phyloP scores from a whole-genome alignment of 1,284 basidiomycete species.

The Cystobasidium sp. region DNA sequence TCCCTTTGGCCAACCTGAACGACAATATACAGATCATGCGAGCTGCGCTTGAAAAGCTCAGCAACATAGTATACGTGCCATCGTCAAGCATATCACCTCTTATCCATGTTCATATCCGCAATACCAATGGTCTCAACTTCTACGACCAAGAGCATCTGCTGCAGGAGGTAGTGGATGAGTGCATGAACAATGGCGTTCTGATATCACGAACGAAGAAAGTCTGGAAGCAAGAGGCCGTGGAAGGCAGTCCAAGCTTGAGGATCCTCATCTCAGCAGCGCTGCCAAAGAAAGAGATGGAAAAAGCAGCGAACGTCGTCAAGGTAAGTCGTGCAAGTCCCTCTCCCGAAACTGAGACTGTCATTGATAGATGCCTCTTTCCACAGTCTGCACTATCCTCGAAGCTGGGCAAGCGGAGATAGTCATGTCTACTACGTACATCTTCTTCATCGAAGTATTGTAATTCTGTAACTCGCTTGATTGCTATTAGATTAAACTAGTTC shows the following conservation, averaged over 20 bases:
- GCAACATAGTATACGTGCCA: conserved; percentile 80
- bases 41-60: conserved; percentile 71
- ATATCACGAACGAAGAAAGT: conserved; percentile 80
- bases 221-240: conserved; percentile 78
- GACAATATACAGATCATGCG: conserved; percentile 80
- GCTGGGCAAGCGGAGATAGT: conserved; percentile 20
- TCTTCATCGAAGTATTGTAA: neutral
- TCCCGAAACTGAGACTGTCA: neutral
- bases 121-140: conserved; percentile 57
- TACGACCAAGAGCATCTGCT: conserved; percentile 75
- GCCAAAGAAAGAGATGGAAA: conserved; percentile 87
- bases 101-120: conserved; percentile 77
- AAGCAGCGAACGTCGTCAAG: conserved; percentile 64
- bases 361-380: conserved; percentile 7
- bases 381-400: conserved; percentile 34
- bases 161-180: conserved; percentile 80
- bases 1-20: conserved; percentile 67
- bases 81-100: conserved; percentile 83
- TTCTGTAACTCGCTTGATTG: neutral
- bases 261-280: conserved; percentile 78
- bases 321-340: conserved; percentile 10
- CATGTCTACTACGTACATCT: too few species aligned
- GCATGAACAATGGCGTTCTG: conserved; percentile 68
- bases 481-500: neutral
- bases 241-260: conserved; percentile 82